Evolutionary conservation across 1,139 yeast species (phyloP).

Genomic region (Pichia kudriavzevii): DNA sequence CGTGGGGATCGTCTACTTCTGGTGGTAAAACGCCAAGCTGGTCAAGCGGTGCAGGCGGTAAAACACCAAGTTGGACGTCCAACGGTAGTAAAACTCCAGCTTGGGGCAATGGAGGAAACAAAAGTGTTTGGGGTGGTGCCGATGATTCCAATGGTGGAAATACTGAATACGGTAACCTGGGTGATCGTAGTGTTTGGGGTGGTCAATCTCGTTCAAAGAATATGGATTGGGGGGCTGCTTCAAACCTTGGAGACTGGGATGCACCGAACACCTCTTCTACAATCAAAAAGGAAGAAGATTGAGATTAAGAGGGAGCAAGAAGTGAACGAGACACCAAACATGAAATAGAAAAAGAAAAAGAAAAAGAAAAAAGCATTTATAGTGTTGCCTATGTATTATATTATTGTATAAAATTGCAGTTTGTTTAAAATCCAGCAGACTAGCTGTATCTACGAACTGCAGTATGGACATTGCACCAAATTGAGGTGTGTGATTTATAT

Average conservation of each 20-base stretch:
- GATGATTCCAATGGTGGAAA: slow-evolving; percentile 47
- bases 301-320: slow-evolving; percentile 2
- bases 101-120: slow-evolving; percentile 30
- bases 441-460: too few relatives aligned
- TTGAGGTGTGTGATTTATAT: too few relatives aligned
- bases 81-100: slow-evolving; percentile 42
- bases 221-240: slow-evolving; percentile 30
- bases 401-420: too few relatives aligned
- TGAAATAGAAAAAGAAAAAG: too few relatives aligned
- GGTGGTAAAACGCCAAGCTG: slow-evolving; percentile 43
- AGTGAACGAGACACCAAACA: too few relatives aligned
- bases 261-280: slow-evolving; percentile 26
- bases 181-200: slow-evolving; percentile 25
- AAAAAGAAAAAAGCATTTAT: too few relatives aligned
- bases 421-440: too few relatives aligned
- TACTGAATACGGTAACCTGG: slow-evolving; percentile 47
- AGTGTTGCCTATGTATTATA: too few relatives aligned
- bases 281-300: slow-evolving; percentile 23
- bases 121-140: slow-evolving; percentile 37
- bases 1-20: slow-evolving; percentile 33
- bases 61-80: slow-evolving; percentile 37
- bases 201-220: slow-evolving; percentile 19
- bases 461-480: too few relatives aligned
- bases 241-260: slow-evolving; percentile 35
- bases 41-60: slow-evolving; percentile 37